Base-by-base conservation (phyloP, 345 rosid species). In the Leavenworthia alabamica region DNA sequence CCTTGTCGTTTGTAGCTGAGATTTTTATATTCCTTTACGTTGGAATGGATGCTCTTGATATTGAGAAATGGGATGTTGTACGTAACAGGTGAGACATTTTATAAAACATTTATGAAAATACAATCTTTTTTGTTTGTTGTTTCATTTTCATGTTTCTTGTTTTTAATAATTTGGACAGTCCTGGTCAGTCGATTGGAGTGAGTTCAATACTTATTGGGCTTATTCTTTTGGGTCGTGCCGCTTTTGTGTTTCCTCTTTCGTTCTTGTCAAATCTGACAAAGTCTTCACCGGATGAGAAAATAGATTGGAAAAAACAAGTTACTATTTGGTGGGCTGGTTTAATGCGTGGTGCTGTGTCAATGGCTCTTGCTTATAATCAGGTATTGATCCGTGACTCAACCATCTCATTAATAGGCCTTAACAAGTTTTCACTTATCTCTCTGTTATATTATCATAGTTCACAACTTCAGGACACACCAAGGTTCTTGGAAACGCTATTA, bases 311-410 rank as follows among this genome's bases (percentile, higher is more conserved):
- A 76, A 87, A 85, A 78, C 98, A 86, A 72, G 98, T 86, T 55
- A 81, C 83, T 39, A 86, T 92, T 68, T 92, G 98, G 98, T 89
- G 98, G 98, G 97, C 98, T 23, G 98, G 98, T 64, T 83, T 92
- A 15, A 92, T 89, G 95, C 97, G 98, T 11, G 96, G 96, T 35
- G 89, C 96, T 56, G 97, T 93, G 33, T 93, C 99, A 3, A 81
- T 93, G 88, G 99, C 99, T 43, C 99, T 93, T 60, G 96, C 99
- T 69, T 93, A 89, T 73, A 89, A 89, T 70, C 90, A 89, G 91
- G 99, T 83, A 74, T 2, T 3, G 39, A 40, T 19, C 32, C 35
- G 9, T 58, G 23, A 14, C 27, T 37, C 27, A 37, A 19, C 2
- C 4, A 59, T 68, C 60, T 24, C 10, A 26, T 10, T 20, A n/a